These are phyloP conservation scores for Ricinus communis DNA, from an alignment of 345 rosid species.

Conservation along the genomic window DNA sequence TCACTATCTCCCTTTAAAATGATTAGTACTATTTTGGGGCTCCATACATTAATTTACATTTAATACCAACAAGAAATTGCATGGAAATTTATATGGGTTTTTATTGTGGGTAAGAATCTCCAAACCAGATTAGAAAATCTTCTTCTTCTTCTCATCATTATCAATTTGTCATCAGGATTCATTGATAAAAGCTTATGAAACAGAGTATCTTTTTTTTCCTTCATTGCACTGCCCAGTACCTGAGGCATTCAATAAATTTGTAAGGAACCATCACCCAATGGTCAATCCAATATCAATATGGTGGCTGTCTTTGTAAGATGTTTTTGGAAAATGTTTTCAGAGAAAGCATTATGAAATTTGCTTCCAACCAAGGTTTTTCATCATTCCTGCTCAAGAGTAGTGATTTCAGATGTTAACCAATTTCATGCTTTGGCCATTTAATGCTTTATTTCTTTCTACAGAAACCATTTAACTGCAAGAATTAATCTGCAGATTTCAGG, in stretches of 20 bases:
- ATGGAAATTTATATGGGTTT: not conserved
- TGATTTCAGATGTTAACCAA: not conserved
- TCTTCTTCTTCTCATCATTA: not conserved
- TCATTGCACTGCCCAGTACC: too few relatives aligned
- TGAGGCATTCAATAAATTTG: not conserved
- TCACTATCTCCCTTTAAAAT: not conserved
- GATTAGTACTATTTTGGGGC: not conserved
- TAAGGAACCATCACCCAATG: not conserved
- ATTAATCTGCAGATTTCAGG: too few relatives aligned
- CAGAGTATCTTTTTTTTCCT: too few relatives aligned
- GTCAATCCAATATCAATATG: not conserved
- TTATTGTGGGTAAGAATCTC: not conserved
- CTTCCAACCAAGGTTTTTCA: not conserved
- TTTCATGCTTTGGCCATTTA: not conserved
- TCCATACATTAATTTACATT: conserved; percentile 2
- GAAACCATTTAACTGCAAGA: not conserved
- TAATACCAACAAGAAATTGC: not conserved
- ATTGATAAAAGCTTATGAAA: not conserved
- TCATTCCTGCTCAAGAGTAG: not conserved
- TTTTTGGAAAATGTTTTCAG: conserved; percentile 1
- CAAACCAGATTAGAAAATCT: not conserved
- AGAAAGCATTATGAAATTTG: not conserved
- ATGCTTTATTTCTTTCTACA: not conserved
- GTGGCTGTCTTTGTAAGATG: not conserved
- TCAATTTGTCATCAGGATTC: not conserved